Percentiles rank a stretch among this genome's conserved stretches.
phyloP scores from a whole-genome alignment of 805 yeast genomes.

The Wilhelminamyces savonicus region DNA sequence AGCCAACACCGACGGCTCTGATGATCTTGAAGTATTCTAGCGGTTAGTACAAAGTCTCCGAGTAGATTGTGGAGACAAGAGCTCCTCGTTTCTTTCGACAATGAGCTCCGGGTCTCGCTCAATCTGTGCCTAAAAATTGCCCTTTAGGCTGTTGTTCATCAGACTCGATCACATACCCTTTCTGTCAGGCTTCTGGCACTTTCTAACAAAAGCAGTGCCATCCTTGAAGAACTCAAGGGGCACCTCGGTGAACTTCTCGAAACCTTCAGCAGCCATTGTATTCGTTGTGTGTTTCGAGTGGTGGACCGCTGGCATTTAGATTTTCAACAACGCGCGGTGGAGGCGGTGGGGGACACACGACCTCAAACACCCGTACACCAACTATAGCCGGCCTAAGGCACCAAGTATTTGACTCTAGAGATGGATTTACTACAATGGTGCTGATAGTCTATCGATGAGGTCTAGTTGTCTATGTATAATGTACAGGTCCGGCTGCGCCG shows the following conservation, averaged over 20 bases:
- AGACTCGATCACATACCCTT: constrained; percentile 47
- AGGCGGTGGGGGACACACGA: not conserved
- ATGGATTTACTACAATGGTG: not conserved
- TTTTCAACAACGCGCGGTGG: not conserved
- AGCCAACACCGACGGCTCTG: constrained; percentile 95
- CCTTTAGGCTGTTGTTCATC: not conserved
- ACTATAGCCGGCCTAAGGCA: not conserved
- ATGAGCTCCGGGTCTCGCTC: not conserved
- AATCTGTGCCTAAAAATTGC: not conserved
- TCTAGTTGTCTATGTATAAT: constrained; percentile 1
- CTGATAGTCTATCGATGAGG: constrained; percentile 2
- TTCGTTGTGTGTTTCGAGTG: constrained; percentile 1
- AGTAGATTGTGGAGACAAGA: not conserved
- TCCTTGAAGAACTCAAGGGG: constrained; percentile 90
- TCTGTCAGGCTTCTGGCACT: constrained; percentile 88
- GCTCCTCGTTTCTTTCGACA: too few relatives aligned
- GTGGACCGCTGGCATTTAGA: not conserved
- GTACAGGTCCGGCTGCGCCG: too few relatives aligned
- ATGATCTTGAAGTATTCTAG: constrained; percentile 79
- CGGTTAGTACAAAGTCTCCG: constrained; percentile 12
- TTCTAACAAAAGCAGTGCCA: constrained; percentile 80
- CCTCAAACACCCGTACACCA: not conserved
- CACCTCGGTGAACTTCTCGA: constrained; percentile 75
- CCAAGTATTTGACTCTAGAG: not conserved
- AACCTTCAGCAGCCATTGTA: constrained; percentile 47